Percentiles rank a stretch among this genome's conserved stretches.
phyloP scores from a whole-genome alignment of 2,329 filamentous ascomycete genomes.

The Alternaria tenuissima region DNA sequence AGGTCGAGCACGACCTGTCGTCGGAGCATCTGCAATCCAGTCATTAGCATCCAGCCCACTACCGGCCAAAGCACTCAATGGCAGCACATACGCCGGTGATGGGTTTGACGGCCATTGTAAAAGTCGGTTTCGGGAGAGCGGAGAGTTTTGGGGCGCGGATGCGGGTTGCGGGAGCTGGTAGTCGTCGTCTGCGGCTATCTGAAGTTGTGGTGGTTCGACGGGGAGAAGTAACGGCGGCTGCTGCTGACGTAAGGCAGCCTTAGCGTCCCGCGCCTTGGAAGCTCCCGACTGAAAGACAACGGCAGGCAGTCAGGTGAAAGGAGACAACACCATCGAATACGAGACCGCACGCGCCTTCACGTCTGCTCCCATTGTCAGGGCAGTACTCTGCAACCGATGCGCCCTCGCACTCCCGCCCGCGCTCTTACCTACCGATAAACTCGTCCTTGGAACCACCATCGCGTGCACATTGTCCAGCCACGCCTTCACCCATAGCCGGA shows the following conservation, averaged over 20 bases:
- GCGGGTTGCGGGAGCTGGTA: slow-evolving; percentile 41
- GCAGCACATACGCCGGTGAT: slow-evolving; percentile 59
- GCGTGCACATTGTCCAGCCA: slow-evolving; percentile 10
- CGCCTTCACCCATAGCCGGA: slow-evolving; percentile 12
- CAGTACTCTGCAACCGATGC: slow-evolving; percentile 12
- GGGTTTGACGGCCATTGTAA: slow-evolving; percentile 57
- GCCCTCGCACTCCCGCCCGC: slow-evolving; percentile 18
- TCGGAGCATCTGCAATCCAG: slow-evolving; percentile 66
- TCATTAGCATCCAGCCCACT: slow-evolving; percentile 36
- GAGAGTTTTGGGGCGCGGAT: slow-evolving; percentile 40
- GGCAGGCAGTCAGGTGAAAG: slow-evolving; percentile 22
- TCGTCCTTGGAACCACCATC: slow-evolving; percentile 9
- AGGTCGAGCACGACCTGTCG: slow-evolving; percentile 72
- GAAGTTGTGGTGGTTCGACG: slow-evolving; percentile 45
- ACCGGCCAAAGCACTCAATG: slow-evolving; percentile 39
- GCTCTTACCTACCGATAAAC: slow-evolving; percentile 16
- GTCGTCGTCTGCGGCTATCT: slow-evolving; percentile 34
- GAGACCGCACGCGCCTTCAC: slow-evolving; percentile 15
- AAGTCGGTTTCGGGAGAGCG: slow-evolving; percentile 32
- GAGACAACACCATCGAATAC: slow-evolving; percentile 14
- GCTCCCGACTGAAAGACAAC: slow-evolving; percentile 26
- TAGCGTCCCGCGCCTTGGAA: slow-evolving; percentile 29
- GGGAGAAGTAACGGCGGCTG: slow-evolving; percentile 11
- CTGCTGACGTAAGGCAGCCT: slow-evolving; percentile 18
- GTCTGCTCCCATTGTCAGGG: slow-evolving; percentile 13